Evolutionary conservation across 371 early-diverging fungal genomes (phyloP), one percentile per base, ranked within the genome.

Genomic region (Smittium mucronatum): DNA sequence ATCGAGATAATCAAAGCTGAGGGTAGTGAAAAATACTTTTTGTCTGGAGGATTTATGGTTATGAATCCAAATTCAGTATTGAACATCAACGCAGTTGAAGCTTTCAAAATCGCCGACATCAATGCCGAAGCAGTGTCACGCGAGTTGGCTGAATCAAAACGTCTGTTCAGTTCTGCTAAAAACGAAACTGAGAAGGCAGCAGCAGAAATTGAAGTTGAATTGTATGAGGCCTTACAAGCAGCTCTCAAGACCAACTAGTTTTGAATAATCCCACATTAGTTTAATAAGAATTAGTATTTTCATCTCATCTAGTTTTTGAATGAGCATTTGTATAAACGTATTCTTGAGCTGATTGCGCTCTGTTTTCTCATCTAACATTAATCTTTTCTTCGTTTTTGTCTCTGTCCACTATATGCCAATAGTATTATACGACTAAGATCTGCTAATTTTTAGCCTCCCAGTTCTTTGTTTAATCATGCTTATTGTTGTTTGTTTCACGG

Each of bases 1-100:
- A 71, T 93, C 66, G 95, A 93, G 76, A 82, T 97, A 71, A 78
- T 94, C 73, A 87, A 87, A 72, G 79, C 84, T 70, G 82, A 85
- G 71, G 78, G 78, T 0, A 84, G 87, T 71, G 86, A 91, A 81
- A 97, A 95, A 87, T 93, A 85, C 84, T 97, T 97, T 79, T 17
- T 93, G 70, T 88, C 89, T 80, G 98, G 98, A 71, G 98, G 98
- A 36, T 98, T 97, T 75, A 95, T 95, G 71, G 87, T 89, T 73
- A 88, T 98, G 82, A 94, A 97, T 88, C 91, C 95, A 71, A 94
- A 98, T 81, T 94, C 93, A 57, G 82, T 91, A 70, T 84, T 97
- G 71, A 93, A 95, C 88, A 94, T 98, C 82, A 96, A 93, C 80
- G 98, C 95, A 69, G 85, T 94, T 29, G 98, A 98, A 82, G 98